Base-by-base conservation (phyloP, 225 moss, liverwort and hornwort species). In the Pseudisothecium myosuroides region DNA sequence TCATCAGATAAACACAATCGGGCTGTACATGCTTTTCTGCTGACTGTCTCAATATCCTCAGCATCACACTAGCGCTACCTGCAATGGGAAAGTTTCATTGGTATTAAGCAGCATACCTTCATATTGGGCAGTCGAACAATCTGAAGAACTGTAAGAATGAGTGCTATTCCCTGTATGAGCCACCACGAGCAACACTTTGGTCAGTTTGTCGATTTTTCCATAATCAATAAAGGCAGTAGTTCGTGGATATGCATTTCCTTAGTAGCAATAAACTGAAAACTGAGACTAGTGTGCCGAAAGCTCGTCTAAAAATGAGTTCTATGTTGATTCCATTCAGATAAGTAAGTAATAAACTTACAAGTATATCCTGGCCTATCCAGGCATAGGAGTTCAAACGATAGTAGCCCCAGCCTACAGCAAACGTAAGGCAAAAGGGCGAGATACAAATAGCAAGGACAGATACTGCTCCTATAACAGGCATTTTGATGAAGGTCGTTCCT, bases 311-410 rank as follows among this genome's bases (percentile, higher is more conserved):
- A 81, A 17, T 43, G 39, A 55, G 22, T 37, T 88, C 28, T 52
- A 50, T 50, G 50, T 29, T 83, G 43, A 85, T 52, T 45, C 56
- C 73, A 78, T 37, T 66, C 24, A 88, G 55, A 87, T 28, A 78
- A 37, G 69, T 73, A n/a, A 76, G 64, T 45, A 59, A 56, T 59
- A 41, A 54, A 90, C 91, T 85, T 92, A 98, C 98, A 89, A 98
- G 97, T 85, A 98, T 90, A 88, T 98, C 98, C 82, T 98, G 98
- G 86, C 96, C 97, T 83, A 98, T 95, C 98, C 98, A 98, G 75
- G 98, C 96, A 82, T 96, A 98, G 59, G 96, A 94, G 72, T 94
- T 89, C 91, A 89, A 92, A 87, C 98, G 97, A 91, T 89, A 97
- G 86, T 92, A 91, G 83, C 95, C 98, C 98, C 98, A 98, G 64